Evolutionary conservation across 345 rosid species (phyloP), one percentile per base, ranked within the genome.

Genomic region (Eucalyptus regnans): DNA sequence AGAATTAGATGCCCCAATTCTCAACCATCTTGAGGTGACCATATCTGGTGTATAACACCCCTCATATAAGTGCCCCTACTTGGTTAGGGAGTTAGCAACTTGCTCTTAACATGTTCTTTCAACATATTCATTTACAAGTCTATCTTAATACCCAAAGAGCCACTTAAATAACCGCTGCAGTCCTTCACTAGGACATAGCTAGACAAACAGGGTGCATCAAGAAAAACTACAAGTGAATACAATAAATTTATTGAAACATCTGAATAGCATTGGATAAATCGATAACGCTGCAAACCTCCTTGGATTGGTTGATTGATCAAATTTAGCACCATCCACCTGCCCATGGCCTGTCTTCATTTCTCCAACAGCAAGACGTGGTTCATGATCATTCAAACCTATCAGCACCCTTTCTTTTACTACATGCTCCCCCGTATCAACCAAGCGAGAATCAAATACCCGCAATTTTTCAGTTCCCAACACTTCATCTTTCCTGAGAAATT

Each of bases 401-500:
- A 33, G 86, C 85, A 29, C 58, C 52, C 79, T 89, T 51, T 86
- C 88, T 60, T 91, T 87, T 88, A 50, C 91, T 91, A 91, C 91
- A 91, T 89, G 91, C 88, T 95, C 96, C 89, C 93, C 95, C 49
- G 93, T 88, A 50, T 94, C 94, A 71, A 95, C 97, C 91, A 95
- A 87, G 93, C 93, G 90, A 90, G 91, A 89, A 87, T 89, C 93
- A 89, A 95, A 94, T 56, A 86, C 66, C 85, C 93, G 60, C 50
- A 93, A 91, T 90, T 91, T 93, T 37, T 94, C 94, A 52, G 92
- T 91, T 80, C 90, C 88, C 91, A 95, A 89, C 46, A 86, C 89
- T 91, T 95, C 96, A 80, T 94, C 95, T 87, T 92, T 95, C 90
- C 92, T 93, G 87, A 95, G 94, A 90, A 93, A 93, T 88, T 94